Evolutionary conservation across 768 basidiomycete genomes (phyloP), one percentile per base, ranked within the genome.

Genomic region (Boletus fagicola): DNA sequence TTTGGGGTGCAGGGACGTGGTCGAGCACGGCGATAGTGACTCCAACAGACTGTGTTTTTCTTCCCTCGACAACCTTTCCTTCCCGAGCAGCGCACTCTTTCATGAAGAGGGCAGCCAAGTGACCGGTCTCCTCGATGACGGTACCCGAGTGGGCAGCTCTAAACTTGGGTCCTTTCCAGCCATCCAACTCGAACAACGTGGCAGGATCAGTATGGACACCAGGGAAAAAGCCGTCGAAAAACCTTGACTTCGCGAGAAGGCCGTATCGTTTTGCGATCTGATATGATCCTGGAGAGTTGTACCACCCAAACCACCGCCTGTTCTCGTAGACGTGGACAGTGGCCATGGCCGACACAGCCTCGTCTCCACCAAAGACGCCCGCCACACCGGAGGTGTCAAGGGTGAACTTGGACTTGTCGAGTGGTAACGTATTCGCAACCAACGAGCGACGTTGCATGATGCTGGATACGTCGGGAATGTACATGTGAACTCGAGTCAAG

Each of bases 201-300:
- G 69, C 65, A 16, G 74, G 72, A 55, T 75, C 68, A 3, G 65
- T 66, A 26, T 69, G 67, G 28, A 68, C 61, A 3, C 75, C 74
- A 0, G 75, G 75, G 49, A 68, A 75, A 28, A 74, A 63, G 11
- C 69, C 72, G 35, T 70, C 66, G 57, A 74, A 74, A 42, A 75
- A 64, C 40, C 58, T 66, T n/a, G 72, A 71, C 26, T 62, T 67
- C 30, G 74, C 71, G 10, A 75, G 71, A 39, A 65, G 62, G 8
- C 67, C 69, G 9, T 71, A 75, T 39, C 67, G 64, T 54, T 65
- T 75, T 10, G 72, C 75, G 10, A 76, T 66, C 24, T 61, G 56
- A 53, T 72, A 74, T 12, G 74, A 72, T 15, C 74, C 74, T 3
- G 74, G 74, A 12, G 75, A 62, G 39, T 76, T 75, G 39, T 75